phyloP scores from a whole-genome alignment of 176 grass and related monocot species.

The Panicum miliaceum region DNA sequence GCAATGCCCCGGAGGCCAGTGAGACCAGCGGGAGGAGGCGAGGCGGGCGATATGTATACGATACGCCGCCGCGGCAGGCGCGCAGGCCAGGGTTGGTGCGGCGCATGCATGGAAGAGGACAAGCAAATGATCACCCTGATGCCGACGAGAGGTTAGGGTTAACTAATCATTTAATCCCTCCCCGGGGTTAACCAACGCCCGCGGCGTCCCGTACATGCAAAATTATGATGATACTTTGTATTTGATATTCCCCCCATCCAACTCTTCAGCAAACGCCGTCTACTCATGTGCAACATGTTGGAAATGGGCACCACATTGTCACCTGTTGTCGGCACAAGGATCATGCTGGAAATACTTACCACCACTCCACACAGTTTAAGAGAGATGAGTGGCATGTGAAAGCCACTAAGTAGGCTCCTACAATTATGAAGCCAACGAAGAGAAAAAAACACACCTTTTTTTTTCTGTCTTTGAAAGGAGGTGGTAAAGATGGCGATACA shows the following conservation, averaged over 20 bases:
- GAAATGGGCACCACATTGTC: not conserved
- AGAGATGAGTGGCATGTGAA: not conserved
- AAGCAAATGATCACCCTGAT: slow-evolving; percentile 53
- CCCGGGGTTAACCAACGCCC: not conserved
- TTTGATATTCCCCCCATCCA: not conserved
- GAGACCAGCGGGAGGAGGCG: not conserved
- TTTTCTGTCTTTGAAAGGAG: not conserved
- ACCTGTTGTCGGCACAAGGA: not conserved
- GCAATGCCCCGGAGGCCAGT: not conserved
- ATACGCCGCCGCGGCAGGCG: slow-evolving; percentile 13
- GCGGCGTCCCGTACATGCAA: not conserved
- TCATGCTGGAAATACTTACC: not conserved
- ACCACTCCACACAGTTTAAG: not conserved
- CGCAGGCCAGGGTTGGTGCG: slow-evolving; percentile 39
- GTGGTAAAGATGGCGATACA: not conserved
- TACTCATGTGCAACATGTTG: not conserved
- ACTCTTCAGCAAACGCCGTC: not conserved
- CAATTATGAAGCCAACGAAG: not conserved
- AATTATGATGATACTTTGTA: not conserved
- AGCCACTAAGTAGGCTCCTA: not conserved
- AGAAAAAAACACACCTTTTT: not conserved
- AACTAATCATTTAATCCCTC: not conserved
- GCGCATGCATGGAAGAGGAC: slow-evolving; percentile 55
- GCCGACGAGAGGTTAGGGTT: slow-evolving; percentile 34
- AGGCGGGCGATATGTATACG: slow-evolving; percentile 9